phyloP scores from a whole-genome alignment of 208 protist genomes.

The Leishmania martiniquensis region DNA sequence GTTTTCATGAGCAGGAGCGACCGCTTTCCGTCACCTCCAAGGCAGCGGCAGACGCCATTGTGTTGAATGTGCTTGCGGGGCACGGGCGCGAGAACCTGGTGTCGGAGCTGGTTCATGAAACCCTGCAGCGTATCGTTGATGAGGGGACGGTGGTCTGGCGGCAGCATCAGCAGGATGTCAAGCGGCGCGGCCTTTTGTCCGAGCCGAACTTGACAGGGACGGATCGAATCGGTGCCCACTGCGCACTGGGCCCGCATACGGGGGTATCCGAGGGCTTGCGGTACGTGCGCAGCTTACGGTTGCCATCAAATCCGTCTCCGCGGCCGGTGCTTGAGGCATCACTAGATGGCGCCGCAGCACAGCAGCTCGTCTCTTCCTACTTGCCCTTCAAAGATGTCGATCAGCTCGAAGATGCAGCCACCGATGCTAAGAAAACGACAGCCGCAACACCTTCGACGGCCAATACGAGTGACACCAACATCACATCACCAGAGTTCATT shows the following conservation, averaged over 20 bases:
- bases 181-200: slow-evolving; percentile 7
- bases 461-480: neutral
- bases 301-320: slow-evolving; percentile 3
- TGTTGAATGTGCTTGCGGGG: slow-evolving; percentile 75
- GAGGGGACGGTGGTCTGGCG: slow-evolving; percentile 71
- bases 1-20: slow-evolving; percentile 58
- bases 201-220: neutral
- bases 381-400: slow-evolving; percentile 24
- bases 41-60: slow-evolving; percentile 60
- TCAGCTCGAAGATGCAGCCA: neutral
- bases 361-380: slow-evolving; percentile 24
- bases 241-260: neutral
- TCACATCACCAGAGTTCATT: slow-evolving; percentile 8
- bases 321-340: neutral
- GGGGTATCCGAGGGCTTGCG: neutral
- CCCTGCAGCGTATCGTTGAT: slow-evolving; percentile 73
- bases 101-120: slow-evolving; percentile 67
- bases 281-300: slow-evolving; percentile 14
- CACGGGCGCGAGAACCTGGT: slow-evolving; percentile 78
- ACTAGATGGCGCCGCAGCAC: slow-evolving; percentile 10
- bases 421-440: neutral
- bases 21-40: slow-evolving; percentile 55
- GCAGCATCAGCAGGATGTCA: slow-evolving; percentile 43
- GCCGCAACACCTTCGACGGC: neutral
- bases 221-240: neutral